Conservation (phyloP, 2,329 filamentous ascomycete genomes). For the Aspergillus neotritici region DNA sequence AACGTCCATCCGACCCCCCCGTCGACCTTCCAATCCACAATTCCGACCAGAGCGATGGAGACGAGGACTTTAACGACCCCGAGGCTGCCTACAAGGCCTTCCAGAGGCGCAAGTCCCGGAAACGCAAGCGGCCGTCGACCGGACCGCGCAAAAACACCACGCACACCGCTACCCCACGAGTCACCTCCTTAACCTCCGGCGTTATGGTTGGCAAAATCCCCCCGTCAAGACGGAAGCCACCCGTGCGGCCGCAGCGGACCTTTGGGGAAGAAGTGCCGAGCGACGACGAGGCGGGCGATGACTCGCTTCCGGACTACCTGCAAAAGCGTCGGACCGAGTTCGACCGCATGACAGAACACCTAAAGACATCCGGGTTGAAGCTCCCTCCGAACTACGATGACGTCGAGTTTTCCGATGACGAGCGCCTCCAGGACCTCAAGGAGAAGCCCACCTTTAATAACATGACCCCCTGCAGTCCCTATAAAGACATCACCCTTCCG, state of each 20-base stretch:
- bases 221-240: conserved; percentile 14
- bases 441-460: conserved; percentile 66
- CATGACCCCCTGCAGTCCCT: conserved; percentile 59
- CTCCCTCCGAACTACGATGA: conserved; percentile 72
- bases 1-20: no score
- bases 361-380: conserved; percentile 64
- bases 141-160: conserved; percentile 43
- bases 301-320: conserved; percentile 67
- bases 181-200: conserved; percentile 21
- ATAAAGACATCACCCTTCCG: conserved; percentile 68
- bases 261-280: conserved; percentile 46
- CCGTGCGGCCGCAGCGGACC: conserved; percentile 28
- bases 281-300: conserved; percentile 52
- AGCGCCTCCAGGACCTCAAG: conserved; percentile 54
- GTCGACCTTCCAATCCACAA: no score
- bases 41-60: conserved; percentile 18
- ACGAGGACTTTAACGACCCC: conserved; percentile 35
- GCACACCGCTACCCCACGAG: conserved; percentile 32
- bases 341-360: conserved; percentile 53
- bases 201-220: conserved; percentile 32
- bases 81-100: conserved; percentile 55
- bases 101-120: conserved; percentile 53
- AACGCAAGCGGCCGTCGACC: conserved; percentile 49
- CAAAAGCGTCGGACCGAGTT: conserved; percentile 63
- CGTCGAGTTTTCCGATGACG: conserved; percentile 69